Evolutionary conservation across 2,329 filamentous ascomycete genomes (phyloP).

Genomic region (Pseudonectria foliicola): DNA sequence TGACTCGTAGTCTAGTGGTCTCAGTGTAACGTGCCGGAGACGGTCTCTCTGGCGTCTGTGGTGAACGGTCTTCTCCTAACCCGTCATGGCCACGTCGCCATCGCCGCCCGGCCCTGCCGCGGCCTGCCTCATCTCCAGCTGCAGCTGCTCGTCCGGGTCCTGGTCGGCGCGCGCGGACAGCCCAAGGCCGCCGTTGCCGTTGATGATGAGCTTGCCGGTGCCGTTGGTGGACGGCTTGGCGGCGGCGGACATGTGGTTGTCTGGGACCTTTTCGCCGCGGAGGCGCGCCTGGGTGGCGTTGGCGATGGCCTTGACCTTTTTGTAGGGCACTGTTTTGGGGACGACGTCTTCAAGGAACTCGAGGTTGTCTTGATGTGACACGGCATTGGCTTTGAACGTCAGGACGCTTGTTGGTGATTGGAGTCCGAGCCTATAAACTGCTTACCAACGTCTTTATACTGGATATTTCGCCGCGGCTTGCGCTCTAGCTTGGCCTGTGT

Average conservation of each 20-base stretch:
- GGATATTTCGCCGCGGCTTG: conserved; percentile 87
- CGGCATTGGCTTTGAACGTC: conserved; percentile 60
- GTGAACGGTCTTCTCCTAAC: conserved; percentile 27
- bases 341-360: conserved; percentile 92
- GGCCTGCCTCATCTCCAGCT: conserved; percentile 47
- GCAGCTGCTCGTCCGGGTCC: conserved; percentile 47
- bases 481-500: conserved; percentile 85
- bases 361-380: conserved; percentile 83
- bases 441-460: conserved; percentile 87
- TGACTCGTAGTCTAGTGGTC: not conserved
- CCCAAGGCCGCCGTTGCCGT: conserved; percentile 12
- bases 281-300: conserved; percentile 41
- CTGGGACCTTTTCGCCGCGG: conserved; percentile 32
- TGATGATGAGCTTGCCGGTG: conserved; percentile 10
- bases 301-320: conserved; percentile 63
- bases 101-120: conserved; percentile 31
- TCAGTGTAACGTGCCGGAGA: not conserved
- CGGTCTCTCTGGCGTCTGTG: not conserved
- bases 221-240: not conserved
- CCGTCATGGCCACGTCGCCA: conserved; percentile 54
- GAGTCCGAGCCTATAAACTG: too few species aligned
- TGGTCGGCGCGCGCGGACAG: conserved; percentile 3
- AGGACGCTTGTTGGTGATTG: conserved; percentile 1
- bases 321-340: conserved; percentile 76
- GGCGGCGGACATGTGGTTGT: conserved; percentile 12